phyloP scores from a whole-genome alignment of 2,329 filamentous ascomycete genomes.

The Penicillium verrucosum region DNA sequence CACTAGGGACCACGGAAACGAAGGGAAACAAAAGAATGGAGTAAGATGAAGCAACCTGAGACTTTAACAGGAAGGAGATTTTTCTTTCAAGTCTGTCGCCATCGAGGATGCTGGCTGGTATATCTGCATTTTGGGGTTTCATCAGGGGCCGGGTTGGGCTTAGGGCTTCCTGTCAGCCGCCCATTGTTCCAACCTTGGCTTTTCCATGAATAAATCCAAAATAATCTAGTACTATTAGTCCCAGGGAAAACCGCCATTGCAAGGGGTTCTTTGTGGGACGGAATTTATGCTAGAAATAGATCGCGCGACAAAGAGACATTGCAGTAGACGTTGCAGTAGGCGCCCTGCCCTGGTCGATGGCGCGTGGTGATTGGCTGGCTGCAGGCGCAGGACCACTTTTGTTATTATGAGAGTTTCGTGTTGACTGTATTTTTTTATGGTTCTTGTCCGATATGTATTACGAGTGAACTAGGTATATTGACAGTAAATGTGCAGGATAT shows the following conservation, averaged over 20 bases:
- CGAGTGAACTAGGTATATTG: too few relatives aligned
- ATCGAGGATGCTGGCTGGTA: conserved; percentile 1
- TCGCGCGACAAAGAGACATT: conserved; percentile 11
- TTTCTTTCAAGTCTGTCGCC: neutral
- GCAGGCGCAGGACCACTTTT: neutral
- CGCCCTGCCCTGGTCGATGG: conserved; percentile 5
- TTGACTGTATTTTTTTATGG: neutral
- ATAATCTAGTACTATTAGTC: neutral
- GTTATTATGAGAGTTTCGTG: neutral
- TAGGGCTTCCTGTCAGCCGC: conserved; percentile 4
- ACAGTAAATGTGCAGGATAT: too few relatives aligned
- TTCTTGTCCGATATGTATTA: too few relatives aligned
- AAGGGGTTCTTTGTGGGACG: conserved; percentile 13
- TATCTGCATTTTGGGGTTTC: conserved; percentile 1
- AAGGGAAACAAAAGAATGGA: conserved; percentile 5
- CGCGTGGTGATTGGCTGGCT: conserved; percentile 9
- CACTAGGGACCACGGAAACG: neutral
- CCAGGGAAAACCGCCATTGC: neutral
- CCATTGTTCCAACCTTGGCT: conserved; percentile 1
- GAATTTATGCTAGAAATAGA: conserved; percentile 10
- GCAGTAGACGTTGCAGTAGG: conserved; percentile 11
- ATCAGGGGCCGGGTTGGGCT: neutral
- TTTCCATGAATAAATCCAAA: neutral
- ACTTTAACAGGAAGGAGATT: neutral
- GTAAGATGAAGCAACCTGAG: conserved; percentile 8